Evolutionary conservation across 768 basidiomycete genomes (phyloP).

Genomic region (Amanita phalloides): DNA sequence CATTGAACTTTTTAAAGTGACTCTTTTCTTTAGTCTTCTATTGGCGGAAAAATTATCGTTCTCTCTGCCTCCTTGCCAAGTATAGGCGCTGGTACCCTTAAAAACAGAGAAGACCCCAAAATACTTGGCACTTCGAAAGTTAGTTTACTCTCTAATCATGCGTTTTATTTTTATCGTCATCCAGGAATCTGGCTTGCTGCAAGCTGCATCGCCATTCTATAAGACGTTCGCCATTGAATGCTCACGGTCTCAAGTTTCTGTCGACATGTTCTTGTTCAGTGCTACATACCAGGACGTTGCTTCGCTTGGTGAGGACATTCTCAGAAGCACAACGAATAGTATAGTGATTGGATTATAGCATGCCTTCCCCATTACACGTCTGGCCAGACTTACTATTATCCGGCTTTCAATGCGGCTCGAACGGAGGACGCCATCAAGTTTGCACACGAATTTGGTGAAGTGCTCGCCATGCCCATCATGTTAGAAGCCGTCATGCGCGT

Average conservation of each 20-base stretch:
- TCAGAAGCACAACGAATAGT: background rate
- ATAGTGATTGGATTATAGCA: constrained; percentile 31
- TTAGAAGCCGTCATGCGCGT: constrained; percentile 97
- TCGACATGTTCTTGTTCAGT: constrained; percentile 99
- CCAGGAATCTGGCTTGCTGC: constrained; percentile 85
- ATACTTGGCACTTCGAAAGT: constrained; percentile 91
- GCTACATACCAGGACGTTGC: constrained; percentile 92
- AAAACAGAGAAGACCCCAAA: constrained; percentile 96
- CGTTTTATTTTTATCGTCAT: background rate
- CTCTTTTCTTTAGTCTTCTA: constrained; percentile 51
- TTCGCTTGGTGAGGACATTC: constrained; percentile 55
- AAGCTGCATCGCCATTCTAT: constrained; percentile 92
- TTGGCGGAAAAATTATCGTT: constrained; percentile 91
- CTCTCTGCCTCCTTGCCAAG: constrained; percentile 82
- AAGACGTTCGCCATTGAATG: constrained; percentile 99
- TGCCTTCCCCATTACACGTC: constrained; percentile 95
- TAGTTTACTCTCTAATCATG: background rate
- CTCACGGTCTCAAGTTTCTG: constrained; percentile 91
- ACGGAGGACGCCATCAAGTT: constrained; percentile 98
- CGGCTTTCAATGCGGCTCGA: constrained; percentile 90
- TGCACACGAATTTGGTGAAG: constrained; percentile 92
- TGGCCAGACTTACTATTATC: constrained; percentile 97
- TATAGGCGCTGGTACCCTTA: constrained; percentile 81
- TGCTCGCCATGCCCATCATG: constrained; percentile 89
- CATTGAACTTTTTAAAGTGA: background rate